Evolutionary conservation across 2,329 filamentous ascomycete species (phyloP).

Genomic region (Hymenoscyphus occultus): DNA sequence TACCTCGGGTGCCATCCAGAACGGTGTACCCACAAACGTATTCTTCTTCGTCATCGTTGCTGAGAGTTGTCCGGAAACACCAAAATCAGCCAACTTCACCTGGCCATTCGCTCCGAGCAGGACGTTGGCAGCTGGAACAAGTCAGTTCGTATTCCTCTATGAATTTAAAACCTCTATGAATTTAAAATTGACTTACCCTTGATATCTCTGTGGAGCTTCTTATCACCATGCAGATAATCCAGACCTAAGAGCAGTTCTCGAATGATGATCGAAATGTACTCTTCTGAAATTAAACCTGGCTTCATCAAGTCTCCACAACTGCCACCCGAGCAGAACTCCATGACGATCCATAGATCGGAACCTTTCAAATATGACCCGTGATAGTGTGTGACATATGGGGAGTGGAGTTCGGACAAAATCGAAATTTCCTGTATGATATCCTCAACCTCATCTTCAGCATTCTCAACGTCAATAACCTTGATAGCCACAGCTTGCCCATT

Average conservation of each 20-base stretch:
- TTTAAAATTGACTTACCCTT: constrained; percentile 64
- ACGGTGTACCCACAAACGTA: constrained; percentile 95
- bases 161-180: no score
- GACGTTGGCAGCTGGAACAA: constrained; percentile 78
- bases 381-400: constrained; percentile 95
- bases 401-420: constrained; percentile 93
- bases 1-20: constrained; percentile 99
- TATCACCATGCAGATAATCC: constrained; percentile 90
- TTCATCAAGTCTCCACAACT: constrained; percentile 97
- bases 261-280: constrained; percentile 95
- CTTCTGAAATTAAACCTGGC: constrained; percentile 84
- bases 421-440: constrained; percentile 99
- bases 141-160: constrained; percentile 16
- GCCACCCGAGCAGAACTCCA: constrained; percentile 97
- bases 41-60: constrained; percentile 99
- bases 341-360: constrained; percentile 97
- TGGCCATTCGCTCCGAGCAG: constrained; percentile 86
- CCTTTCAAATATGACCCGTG: constrained; percentile 96
- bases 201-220: constrained; percentile 94
- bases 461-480: constrained; percentile 98
- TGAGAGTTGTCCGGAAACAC: constrained; percentile 91
- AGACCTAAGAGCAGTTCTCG: constrained; percentile 84
- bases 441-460: constrained; percentile 97
- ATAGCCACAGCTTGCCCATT: constrained; percentile 94
- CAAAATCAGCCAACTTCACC: constrained; percentile 96